phyloP scores from a whole-genome alignment of 306 rosid genomes.

The Ziziphus jujuba region DNA sequence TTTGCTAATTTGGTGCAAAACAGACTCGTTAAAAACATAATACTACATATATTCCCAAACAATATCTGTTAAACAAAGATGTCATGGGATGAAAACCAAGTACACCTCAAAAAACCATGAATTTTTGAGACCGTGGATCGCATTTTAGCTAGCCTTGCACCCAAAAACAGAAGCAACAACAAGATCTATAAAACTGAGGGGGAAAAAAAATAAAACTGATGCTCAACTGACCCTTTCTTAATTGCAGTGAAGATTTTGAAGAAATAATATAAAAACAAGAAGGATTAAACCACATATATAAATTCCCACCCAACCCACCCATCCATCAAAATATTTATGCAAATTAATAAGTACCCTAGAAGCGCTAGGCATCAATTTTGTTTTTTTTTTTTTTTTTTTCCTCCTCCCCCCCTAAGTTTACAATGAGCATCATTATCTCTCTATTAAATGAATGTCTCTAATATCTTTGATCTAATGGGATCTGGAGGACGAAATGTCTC shows the following conservation, averaged over 20 bases:
- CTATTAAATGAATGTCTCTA: conserved; percentile 64
- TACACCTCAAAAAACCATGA: not conserved
- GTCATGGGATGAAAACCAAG: no score
- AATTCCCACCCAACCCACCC: conserved; percentile 47
- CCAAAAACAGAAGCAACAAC: not conserved
- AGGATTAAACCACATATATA: conserved; percentile 35
- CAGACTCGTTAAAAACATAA: no score
- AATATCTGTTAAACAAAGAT: no score
- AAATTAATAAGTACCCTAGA: conserved; percentile 45
- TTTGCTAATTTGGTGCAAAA: no score
- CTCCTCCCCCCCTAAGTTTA: conserved; percentile 37
- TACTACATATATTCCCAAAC: no score
- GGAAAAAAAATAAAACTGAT: no score
- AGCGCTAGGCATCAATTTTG: conserved; percentile 39
- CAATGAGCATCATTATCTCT: conserved; percentile 62
- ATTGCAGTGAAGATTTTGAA: conserved; percentile 42
- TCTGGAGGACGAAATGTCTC: conserved; percentile 65
- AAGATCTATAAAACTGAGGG: not conserved
- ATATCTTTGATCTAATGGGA: conserved; percentile 49
- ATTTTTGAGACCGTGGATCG: not conserved
- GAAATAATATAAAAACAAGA: conserved; percentile 47
- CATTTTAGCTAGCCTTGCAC: not conserved
- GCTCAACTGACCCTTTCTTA: conserved; percentile 56
- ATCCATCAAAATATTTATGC: conserved; percentile 40
- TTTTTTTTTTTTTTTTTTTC: no score